Conservation (phyloP, 306 rosid species). For the Quercus bicolor region DNA sequence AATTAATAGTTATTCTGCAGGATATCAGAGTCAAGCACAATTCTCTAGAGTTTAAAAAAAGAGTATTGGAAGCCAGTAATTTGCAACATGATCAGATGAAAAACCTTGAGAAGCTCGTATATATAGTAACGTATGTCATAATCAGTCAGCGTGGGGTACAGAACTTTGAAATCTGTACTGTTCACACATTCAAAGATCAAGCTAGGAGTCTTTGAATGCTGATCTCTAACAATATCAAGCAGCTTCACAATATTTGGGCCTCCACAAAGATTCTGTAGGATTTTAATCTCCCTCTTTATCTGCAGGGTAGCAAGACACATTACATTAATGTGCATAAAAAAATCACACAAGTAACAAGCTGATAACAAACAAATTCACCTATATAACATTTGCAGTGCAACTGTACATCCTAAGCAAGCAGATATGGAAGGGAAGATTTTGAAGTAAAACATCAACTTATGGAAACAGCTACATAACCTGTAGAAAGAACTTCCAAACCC, state of each 20-base stretch:
- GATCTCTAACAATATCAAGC: conserved; percentile 83
- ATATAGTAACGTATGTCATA: conserved; percentile 91
- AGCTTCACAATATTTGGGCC: conserved; percentile 93
- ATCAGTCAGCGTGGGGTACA: conserved; percentile 81
- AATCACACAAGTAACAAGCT: neutral
- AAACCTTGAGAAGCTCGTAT: conserved; percentile 87
- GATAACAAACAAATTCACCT: neutral
- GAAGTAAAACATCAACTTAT: neutral
- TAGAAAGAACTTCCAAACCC: neutral
- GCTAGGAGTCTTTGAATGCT: conserved; percentile 89
- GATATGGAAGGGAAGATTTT: neutral
- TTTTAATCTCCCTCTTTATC: conserved; percentile 92
- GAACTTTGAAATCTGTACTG: conserved; percentile 82
- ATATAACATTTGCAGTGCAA: neutral
- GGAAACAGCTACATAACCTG: neutral
- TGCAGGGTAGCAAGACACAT: conserved; percentile 27
- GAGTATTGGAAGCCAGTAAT: neutral
- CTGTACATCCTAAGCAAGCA: neutral
- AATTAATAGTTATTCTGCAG: no score
- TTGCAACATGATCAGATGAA: neutral
- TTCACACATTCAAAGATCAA: conserved; percentile 85
- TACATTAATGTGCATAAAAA: neutral
- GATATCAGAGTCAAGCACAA: no score
- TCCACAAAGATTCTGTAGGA: conserved; percentile 89
- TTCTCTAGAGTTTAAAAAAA: neutral